phyloP scores from a whole-genome alignment of 257 asterid species.

The Orobanche coerulescens region DNA sequence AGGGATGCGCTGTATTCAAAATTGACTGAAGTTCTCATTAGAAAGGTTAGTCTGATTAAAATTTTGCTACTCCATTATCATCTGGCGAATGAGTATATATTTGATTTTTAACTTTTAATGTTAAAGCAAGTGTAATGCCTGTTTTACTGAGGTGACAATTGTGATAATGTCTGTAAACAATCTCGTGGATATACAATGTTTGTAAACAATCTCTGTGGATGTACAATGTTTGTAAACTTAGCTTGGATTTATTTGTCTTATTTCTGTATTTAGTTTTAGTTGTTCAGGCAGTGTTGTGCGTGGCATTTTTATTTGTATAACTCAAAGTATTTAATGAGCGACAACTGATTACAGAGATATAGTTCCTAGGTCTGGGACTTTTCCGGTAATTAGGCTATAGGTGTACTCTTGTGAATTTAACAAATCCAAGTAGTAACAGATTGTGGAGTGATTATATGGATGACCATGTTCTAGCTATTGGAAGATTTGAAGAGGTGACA shows the following conservation, averaged over 20 bases:
- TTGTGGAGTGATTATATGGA: not conserved
- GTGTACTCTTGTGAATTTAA: not conserved
- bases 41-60: constrained; percentile 58
- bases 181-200: not conserved
- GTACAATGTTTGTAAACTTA: too few species aligned
- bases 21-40: constrained; percentile 76
- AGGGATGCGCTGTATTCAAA: constrained; percentile 62
- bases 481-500: not conserved
- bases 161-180: not conserved
- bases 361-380: too few species aligned
- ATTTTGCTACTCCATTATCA: not conserved
- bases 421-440: not conserved
- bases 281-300: too few species aligned
- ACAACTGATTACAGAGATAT: not conserved
- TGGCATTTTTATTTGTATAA: not conserved
- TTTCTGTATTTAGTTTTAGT: too few species aligned
- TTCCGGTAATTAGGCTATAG: not conserved
- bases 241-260: too few species aligned
- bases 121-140: not conserved
- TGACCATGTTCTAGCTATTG: not conserved
- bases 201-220: too few species aligned
- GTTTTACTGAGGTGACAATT: not conserved
- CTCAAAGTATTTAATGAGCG: constrained; percentile 12
- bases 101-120: not conserved
- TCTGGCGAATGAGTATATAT: not conserved